Base-by-base conservation (phyloP, 2,329 filamentous ascomycete genomes). In the Penicillium janthinellum region DNA sequence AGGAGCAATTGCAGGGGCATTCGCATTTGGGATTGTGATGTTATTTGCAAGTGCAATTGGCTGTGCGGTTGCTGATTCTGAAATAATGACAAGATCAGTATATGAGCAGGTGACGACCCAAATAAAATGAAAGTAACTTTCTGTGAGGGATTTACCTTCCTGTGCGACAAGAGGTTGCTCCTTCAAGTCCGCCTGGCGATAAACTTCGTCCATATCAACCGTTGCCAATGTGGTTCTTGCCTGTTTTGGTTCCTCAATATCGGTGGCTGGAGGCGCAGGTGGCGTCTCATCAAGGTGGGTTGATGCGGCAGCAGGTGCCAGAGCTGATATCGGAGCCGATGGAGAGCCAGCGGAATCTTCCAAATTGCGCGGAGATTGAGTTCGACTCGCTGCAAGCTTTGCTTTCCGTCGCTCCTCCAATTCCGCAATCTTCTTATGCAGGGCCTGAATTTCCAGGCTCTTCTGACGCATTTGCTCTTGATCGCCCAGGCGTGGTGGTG, bases 401-500 rank as follows among this genome's bases (percentile, higher is more conserved):
- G 76, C 71, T 62, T 77, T 79, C 47, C 76, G 76, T 44, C 75
- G 71, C 60, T 77, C 71, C 63, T 82, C 80, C 53, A 78, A 71
- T 59, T 83, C 82, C 14, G 81, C 81, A 58, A 85, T 83, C 58
- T 78, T 79, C 60, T 73, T 75, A 50, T 77, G 79, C 75, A 83
- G 77, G 28, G 71, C 74, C 60, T 78, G 73, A 49, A 83, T 82
- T 59, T 81, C 78, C 56, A 81, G 70, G 60, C 84, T 75, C 63
- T 80, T 83, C 37, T 75, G 72, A 39, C 76, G 76, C 45, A 85
- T 70, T 49, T 81, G 75, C 47, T 80, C 79, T 56, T 73, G 67
- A 67, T 80, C 67, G 65, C 75, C 70, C 59, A 67, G 61, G 63
- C 75, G 66, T 31, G 66, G 64, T 42, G 74, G 76, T 25, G 76